Base-by-base conservation (phyloP, 352 stramenopile genomes). In the Phytopythium cucurbitacearum region DNA sequence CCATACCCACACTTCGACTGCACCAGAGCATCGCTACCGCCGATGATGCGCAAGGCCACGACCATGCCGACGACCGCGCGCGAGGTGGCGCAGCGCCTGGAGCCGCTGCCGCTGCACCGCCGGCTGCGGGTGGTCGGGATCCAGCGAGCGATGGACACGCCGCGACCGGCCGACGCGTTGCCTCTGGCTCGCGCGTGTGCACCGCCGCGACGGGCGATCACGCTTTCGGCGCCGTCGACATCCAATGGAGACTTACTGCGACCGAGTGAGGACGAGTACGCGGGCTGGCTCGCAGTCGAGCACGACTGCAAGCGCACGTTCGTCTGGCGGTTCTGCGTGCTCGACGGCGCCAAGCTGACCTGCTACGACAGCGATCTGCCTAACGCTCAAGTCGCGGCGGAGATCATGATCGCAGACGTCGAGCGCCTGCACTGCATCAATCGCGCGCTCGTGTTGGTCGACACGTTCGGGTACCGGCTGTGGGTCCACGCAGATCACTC, bases 401-500 rank as follows among this genome's bases (percentile, higher is more conserved):
- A 59, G 51, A 51, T 63, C 43, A 33, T 53, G 7, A 52, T 79
- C 12, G 47, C 48, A 1, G 53, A 50, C n/a, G 72, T 75, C 11
- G 61, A 80, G 48, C 66, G 72, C 9, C 58, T 82, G 35, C 57
- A 74, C 39, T 68, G 59, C 7, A 53, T 80, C 45, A 82, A 82
- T 42, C 69, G 72, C 40, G 66, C 65, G 1, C 56, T 82, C 7
- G 15, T 76, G 47, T 51, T 82, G 11, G 58, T 73, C 1, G 66
- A 70, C 40, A 41, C 16, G 15, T 48, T 61, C 7, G 57, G 60
- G 10, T 56, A 64, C 39, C 58, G 56, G 3, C 40, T 82, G 15
- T 82, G 67, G 69, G 48, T 73, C 4, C 72, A 82, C 32, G 69
- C 48, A 0, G 63, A 60, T 12, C 65, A 76, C 53, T 50, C 69